A percentile compares a stretch with the other conserved stretches of the same genome.
phyloP scores from a whole-genome alignment of 2,329 filamentous ascomycete genomes.

The Alternaria arborescens region DNA sequence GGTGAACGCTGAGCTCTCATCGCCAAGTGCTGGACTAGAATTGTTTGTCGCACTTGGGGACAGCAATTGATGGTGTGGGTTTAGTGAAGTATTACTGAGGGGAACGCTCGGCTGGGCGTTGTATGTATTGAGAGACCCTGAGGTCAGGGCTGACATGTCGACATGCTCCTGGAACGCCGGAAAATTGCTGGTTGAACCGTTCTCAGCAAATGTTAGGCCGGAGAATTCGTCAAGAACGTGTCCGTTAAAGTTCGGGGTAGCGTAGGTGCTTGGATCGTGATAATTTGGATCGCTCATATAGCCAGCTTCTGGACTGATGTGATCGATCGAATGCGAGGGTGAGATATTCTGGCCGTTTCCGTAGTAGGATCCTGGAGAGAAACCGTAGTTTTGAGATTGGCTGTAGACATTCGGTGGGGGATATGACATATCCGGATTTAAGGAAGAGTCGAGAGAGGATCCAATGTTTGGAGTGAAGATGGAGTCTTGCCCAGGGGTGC shows the following conservation, averaged over 20 bases:
- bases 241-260: conserved; percentile 43
- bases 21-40: conserved; percentile 48
- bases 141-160: conserved; percentile 41
- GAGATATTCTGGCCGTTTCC: conserved; percentile 45
- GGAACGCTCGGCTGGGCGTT: conserved; percentile 40
- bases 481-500: conserved; percentile 37
- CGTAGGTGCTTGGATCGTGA: conserved; percentile 43
- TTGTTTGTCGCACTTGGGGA: conserved; percentile 49
- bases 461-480: conserved; percentile 44
- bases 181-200: conserved; percentile 29
- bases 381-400: conserved; percentile 38
- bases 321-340: conserved; percentile 50
- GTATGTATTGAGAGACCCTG: conserved; percentile 39
- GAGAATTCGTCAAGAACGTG: conserved; percentile 43
- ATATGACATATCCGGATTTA: conserved; percentile 46
- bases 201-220: conserved; percentile 42
- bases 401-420: conserved; percentile 39
- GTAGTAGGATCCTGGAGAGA: conserved; percentile 42
- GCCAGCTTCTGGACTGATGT: conserved; percentile 47
- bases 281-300: conserved; percentile 48
- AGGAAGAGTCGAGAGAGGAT: conserved; percentile 48
- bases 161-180: conserved; percentile 34
- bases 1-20: conserved; percentile 34
- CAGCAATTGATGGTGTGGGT: conserved; percentile 44
- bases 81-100: conserved; percentile 31